These are phyloP conservation scores for Pleurotus tuoliensis DNA, from an alignment of 768 basidiomycete genomes.

Conservation along the genomic window DNA sequence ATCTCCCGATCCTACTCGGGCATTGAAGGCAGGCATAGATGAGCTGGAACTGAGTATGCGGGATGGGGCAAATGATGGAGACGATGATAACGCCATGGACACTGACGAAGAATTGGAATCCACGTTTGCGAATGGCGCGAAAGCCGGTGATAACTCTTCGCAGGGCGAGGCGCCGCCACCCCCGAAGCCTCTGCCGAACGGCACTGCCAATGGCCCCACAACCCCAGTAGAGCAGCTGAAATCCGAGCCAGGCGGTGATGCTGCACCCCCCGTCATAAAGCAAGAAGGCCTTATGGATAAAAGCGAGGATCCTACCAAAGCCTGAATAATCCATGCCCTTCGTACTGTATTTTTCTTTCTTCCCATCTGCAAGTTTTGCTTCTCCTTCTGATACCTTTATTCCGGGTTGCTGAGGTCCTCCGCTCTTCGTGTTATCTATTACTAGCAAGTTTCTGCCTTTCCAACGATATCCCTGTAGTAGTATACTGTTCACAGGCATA, in stretches of 20 bases:
- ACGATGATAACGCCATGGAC: conserved; percentile 31
- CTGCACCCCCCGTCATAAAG: conserved; percentile 46
- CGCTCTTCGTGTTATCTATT: conserved; percentile 7
- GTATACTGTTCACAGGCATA: conserved; percentile 8
- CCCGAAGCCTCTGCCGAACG: conserved; percentile 44
- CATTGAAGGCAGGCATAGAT: conserved; percentile 57
- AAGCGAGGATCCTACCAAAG: conserved; percentile 55
- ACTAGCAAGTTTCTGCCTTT: conserved; percentile 6
- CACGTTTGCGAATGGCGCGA: neutral
- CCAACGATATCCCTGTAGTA: neutral
- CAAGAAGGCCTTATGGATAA: conserved; percentile 64
- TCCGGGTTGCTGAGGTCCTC: conserved; percentile 8
- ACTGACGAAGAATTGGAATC: conserved; percentile 19
- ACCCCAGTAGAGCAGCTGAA: conserved; percentile 45
- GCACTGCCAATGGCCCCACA: conserved; percentile 30
- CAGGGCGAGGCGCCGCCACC: conserved; percentile 43
- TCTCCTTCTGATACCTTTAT: conserved; percentile 8
- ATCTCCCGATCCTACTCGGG: conserved; percentile 49
- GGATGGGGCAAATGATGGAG: conserved; percentile 30
- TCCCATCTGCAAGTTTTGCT: neutral
- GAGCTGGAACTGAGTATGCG: conserved; percentile 54
- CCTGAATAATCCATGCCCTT: neutral
- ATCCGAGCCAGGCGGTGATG: conserved; percentile 50
- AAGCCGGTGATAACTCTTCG: conserved; percentile 10
- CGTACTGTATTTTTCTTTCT: neutral